Base-by-base conservation (phyloP, 371 early-diverging fungal species). In the Mortierella sp. region DNA sequence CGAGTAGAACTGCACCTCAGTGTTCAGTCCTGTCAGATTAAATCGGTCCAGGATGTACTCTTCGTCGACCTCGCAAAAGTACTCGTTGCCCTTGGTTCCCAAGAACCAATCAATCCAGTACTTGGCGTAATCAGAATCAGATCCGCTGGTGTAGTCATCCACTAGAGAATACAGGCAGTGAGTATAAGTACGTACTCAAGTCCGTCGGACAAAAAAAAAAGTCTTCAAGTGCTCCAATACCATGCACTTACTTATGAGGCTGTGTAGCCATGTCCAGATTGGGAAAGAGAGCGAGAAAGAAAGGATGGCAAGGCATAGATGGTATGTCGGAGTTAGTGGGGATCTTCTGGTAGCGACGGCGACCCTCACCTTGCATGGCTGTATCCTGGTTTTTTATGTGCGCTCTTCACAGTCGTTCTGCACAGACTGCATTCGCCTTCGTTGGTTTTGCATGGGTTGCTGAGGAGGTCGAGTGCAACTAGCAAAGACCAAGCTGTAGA, bases 1-100 rank as follows among this genome's bases (percentile, higher is more conserved):
- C 2, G 83, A 80, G 81, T 89, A 89, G 65, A 92, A 87, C 47
- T 82, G 87, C 12, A 98, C 94, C 61, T 92, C 89, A 16, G 84
- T 73, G 67, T 84, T 87, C 38, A 98, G 85, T n/a, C 96, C 96
- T 18, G 96, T 95, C 72, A 98, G 84, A 72, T 98, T 98, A 87
- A 98, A 98, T 49, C 96, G 86, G 83, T 98, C 98, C 69, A 94
- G 81, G 54, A 97, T 93, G 72, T 93, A 98, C 16, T 96, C 98
- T 58, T 96, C 96, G 56, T 97, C 96, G 16, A 98, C 93, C 62
- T 96, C 95, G 79, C 95, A 90, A 80, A 95, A 96, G 69, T 92
- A 95, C 73, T 96, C 96, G 71, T 97, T 95, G 66, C 96, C 97
- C 64, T 90, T 90, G 21, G 83, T 83, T 31, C 83, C 83, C 66